phyloP scores from a whole-genome alignment of 352 stramenopile species.

The Peronospora belbahrii region DNA sequence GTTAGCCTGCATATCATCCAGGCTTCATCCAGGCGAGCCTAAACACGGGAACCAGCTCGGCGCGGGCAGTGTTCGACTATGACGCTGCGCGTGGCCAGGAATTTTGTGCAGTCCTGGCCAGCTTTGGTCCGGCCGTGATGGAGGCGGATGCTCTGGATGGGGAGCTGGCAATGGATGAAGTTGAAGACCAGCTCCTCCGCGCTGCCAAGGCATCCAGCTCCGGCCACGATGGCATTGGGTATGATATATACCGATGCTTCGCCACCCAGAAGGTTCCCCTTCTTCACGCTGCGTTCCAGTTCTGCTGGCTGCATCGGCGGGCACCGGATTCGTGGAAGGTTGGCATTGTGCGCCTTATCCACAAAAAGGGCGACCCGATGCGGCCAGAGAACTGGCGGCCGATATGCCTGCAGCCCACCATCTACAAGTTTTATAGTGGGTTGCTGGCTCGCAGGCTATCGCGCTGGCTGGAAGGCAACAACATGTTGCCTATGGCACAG shows the following conservation, averaged over 20 bases:
- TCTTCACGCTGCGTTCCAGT: slow-evolving; percentile 4
- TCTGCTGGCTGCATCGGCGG: slow-evolving; percentile 13
- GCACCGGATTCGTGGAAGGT: slow-evolving; percentile 24
- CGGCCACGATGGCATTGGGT: slow-evolving; percentile 16
- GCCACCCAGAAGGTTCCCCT: slow-evolving; percentile 7
- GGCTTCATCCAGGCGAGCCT: slow-evolving; percentile 6
- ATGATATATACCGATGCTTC: slow-evolving; percentile 15
- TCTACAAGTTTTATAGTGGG: slow-evolving; percentile 30
- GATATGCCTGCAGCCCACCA: slow-evolving; percentile 21
- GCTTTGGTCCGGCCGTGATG: neutral
- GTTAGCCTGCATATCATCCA: slow-evolving; percentile 2
- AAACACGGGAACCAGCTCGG: neutral
- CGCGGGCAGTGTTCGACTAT: too few relatives aligned
- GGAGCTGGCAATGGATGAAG: slow-evolving; percentile 6
- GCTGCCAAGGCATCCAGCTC: slow-evolving; percentile 1
- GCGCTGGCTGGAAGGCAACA: neutral
- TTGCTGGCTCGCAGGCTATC: slow-evolving; percentile 14
- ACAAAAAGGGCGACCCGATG: slow-evolving; percentile 26
- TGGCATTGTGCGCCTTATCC: slow-evolving; percentile 16
- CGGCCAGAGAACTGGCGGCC: slow-evolving; percentile 18
- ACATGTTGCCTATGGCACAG: slow-evolving; percentile 3
- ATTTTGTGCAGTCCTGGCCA: neutral
- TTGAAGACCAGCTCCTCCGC: slow-evolving; percentile 17
- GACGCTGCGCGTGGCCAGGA: neutral
- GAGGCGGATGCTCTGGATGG: neutral